These are phyloP conservation scores for Dendrothele bispora DNA, from an alignment of 768 basidiomycete species.

Conservation along the genomic window DNA sequence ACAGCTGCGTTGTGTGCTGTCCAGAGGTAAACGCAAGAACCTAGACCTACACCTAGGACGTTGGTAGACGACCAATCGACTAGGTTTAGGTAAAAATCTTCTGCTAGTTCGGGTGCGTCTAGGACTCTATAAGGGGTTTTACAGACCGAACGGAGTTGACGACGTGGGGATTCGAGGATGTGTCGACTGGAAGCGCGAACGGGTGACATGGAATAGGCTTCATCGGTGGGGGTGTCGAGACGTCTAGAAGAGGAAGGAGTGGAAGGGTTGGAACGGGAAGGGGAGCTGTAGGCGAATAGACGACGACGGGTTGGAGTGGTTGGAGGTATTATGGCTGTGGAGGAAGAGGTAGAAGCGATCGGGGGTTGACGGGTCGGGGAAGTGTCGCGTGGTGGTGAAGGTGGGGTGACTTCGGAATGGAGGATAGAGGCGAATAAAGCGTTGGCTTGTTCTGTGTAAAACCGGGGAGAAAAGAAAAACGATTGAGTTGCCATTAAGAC, in stretches of 20 bases:
- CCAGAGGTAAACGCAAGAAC: constrained; percentile 95
- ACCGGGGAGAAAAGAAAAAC: neutral
- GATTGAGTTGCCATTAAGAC: neutral
- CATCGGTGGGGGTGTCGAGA: constrained; percentile 84
- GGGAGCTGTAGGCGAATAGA: constrained; percentile 68
- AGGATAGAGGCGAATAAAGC: constrained; percentile 76
- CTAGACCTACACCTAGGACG: constrained; percentile 90
- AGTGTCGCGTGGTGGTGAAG: constrained; percentile 58
- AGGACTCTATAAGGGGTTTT: constrained; percentile 97
- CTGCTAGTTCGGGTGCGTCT: constrained; percentile 95
- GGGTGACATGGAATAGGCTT: constrained; percentile 88
- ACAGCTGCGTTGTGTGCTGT: constrained; percentile 92
- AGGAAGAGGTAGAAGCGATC: constrained; percentile 38
- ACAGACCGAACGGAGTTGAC: constrained; percentile 78
- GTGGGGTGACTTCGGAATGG: constrained; percentile 76
- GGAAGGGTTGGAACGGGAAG: constrained; percentile 55
- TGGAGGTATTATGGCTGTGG: constrained; percentile 38
- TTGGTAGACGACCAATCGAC: constrained; percentile 98
- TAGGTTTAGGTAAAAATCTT: constrained; percentile 97
- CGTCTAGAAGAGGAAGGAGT: constrained; percentile 53
- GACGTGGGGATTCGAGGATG: constrained; percentile 82
- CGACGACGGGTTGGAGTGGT: constrained; percentile 58
- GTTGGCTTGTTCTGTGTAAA: constrained; percentile 73
- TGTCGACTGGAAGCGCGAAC: constrained; percentile 81
- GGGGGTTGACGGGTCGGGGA: constrained; percentile 60